Percentiles rank a stretch among this genome's conserved stretches.
Conservation (phyloP, 2,329 filamentous ascomycete genomes). For the Exserohilum turcica region DNA sequence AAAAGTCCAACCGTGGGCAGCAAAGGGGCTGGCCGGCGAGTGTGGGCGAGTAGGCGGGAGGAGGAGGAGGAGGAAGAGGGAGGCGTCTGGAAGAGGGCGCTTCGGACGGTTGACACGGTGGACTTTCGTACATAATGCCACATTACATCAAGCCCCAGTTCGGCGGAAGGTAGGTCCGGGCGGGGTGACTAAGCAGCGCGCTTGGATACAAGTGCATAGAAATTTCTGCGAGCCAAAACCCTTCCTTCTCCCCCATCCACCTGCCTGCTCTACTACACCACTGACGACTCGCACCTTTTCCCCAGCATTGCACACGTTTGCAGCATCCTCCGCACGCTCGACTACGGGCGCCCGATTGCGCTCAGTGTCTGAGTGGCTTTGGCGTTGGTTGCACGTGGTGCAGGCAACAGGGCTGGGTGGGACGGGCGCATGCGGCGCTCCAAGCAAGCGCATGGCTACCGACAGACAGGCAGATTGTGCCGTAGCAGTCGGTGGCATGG, state of each 20-base stretch:
- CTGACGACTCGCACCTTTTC: not conserved
- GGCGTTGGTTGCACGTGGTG: too few relatives aligned
- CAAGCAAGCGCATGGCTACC: not conserved
- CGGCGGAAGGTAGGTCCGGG: constrained; percentile 11
- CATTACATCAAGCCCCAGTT: constrained; percentile 14
- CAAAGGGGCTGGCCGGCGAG: not conserved
- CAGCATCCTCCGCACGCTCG: not conserved
- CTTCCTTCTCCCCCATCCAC: not conserved
- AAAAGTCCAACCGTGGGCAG: not conserved
- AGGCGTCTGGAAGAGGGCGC: not conserved
- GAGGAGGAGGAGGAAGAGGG: too few relatives aligned
- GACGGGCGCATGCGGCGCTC: not conserved
- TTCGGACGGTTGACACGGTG: constrained; percentile 11
- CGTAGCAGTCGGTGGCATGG: not conserved
- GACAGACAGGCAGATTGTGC: constrained; percentile 15
- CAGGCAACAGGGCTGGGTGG: too few relatives aligned
- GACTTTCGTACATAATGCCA: constrained; percentile 18
- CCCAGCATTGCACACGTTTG: not conserved
- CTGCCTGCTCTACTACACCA: too few relatives aligned
- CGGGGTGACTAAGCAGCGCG: constrained; percentile 12
- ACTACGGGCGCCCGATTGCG: not conserved
- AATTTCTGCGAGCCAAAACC: constrained; percentile 10
- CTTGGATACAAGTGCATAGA: constrained; percentile 4
- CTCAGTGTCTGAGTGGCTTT: not conserved
- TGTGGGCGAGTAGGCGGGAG: not conserved